phyloP scores from a whole-genome alignment of 139 green algal species.

The Volvox africanus region DNA sequence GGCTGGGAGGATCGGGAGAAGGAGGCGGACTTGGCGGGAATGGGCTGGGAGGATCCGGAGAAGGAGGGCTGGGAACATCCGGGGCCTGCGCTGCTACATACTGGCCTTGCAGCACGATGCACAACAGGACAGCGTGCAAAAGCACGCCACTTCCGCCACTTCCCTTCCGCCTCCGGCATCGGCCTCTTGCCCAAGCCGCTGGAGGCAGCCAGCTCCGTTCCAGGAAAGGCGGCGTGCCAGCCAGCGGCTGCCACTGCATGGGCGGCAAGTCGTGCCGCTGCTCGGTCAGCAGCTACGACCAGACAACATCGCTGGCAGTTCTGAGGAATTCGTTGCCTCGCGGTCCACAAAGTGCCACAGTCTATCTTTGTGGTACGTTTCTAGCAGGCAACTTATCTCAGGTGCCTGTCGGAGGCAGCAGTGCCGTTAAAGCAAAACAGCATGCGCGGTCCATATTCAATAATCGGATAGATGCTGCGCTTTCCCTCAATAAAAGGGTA shows the following conservation, averaged over 20 bases:
- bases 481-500: no score
- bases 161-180: background rate
- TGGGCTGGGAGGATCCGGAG: background rate
- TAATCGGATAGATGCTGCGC: no score
- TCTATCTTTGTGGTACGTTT: background rate
- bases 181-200: background rate
- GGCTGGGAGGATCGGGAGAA: background rate
- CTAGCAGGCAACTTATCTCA: background rate
- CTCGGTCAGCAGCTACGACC: background rate
- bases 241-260: slow-evolving; percentile 16
- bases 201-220: slow-evolving; percentile 2
- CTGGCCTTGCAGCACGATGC: background rate
- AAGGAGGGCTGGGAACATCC: background rate
- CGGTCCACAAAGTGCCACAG: background rate
- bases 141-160: background rate
- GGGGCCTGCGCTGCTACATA: background rate
- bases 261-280: background rate
- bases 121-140: background rate
- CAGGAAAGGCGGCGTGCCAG: background rate
- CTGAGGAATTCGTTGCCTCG: background rate
- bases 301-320: background rate
- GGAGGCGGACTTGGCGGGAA: background rate
- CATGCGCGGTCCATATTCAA: slow-evolving; percentile 17
- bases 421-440: background rate
- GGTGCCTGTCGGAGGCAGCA: background rate